Evolutionary conservation across 805 yeast genomes (phyloP), one percentile per base, ranked within the genome.

Genomic region (Komagataella phaffii): DNA sequence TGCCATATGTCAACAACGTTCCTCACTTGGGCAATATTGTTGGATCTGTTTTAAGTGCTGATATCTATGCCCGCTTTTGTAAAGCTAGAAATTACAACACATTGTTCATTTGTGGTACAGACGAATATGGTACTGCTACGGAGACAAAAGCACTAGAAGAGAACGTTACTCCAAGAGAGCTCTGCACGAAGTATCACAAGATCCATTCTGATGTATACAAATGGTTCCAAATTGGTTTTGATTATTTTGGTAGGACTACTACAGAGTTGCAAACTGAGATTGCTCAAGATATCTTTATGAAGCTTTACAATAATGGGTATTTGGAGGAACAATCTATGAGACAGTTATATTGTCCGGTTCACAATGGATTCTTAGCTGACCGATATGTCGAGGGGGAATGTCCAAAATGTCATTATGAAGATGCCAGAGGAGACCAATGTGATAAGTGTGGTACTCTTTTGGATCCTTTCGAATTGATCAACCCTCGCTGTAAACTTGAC

Each of bases 371-470:
- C 69, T 75, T 93, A 54, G 99, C 99, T 53, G 99, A 93, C 66
- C 77, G 99, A 66, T 93, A 80, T 61, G 99, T 93, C 43, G 98
- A 93, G 71, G 99, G 99, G 59, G 87, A 82, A 50, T 93, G 99
- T 73, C 98, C 98, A 53, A 84, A 84, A 68, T 93, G 99, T 74
- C 78, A 74, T 47, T 93, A 89, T 65, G 96, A 86, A 56, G 99
- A 93, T 66, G 99, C 99, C 36, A 82, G 99, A 68, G 99, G 99
- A 60, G 99, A 93, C 68, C 99, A 93, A 74, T 93, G 99, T 77
- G 99, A 93, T 68, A 83, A 83, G 61, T 93, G 99, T 75, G 99
- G 99, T 57, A 70, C 72, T 54, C 74, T 93, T 57, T 75, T 93
- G 59, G 86, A 91, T 65, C 96, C 99, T 50, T 85, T 89, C 62